phyloP scores from a whole-genome alignment of 1,139 yeast genomes.

The Protomyces arabidopsidicola region DNA sequence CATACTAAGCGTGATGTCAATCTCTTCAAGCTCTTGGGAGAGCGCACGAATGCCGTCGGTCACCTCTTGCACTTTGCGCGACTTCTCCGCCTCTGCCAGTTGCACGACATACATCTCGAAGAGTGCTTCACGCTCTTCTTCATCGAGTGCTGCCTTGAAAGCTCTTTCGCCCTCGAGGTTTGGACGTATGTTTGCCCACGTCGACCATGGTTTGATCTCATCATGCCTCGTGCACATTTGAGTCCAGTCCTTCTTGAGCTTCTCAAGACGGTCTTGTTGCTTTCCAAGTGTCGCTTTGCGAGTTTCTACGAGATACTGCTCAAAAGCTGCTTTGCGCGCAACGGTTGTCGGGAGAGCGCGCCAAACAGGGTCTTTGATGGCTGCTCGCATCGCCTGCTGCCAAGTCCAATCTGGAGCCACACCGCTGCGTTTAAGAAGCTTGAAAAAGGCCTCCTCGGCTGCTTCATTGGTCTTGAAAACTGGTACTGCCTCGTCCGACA shows the following conservation, averaged over 20 bases:
- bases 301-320: constrained; percentile 55
- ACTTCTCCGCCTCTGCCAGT: constrained; percentile 42
- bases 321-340: constrained; percentile 58
- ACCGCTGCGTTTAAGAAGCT: constrained; percentile 49
- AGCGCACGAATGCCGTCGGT: constrained; percentile 35
- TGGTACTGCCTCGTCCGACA: constrained; percentile 21
- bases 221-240: constrained; percentile 43
- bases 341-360: constrained; percentile 65
- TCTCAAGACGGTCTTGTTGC: constrained; percentile 52
- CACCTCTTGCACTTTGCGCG: constrained; percentile 31
- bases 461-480: constrained; percentile 37
- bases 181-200: constrained; percentile 49
- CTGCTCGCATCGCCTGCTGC: constrained; percentile 56
- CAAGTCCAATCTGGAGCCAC: constrained; percentile 79
- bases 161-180: constrained; percentile 59
- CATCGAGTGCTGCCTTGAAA: constrained; percentile 54
- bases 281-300: constrained; percentile 53
- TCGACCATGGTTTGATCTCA: constrained; percentile 53
- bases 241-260: constrained; percentile 53
- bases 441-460: constrained; percentile 49
- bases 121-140: constrained; percentile 47
- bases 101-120: constrained; percentile 50
- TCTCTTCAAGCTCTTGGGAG: constrained; percentile 35
- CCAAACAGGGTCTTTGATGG: constrained; percentile 58
- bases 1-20: constrained; percentile 40